Base-by-base conservation (phyloP, 2,329 filamentous ascomycete genomes). In the Diplodia mutila region DNA sequence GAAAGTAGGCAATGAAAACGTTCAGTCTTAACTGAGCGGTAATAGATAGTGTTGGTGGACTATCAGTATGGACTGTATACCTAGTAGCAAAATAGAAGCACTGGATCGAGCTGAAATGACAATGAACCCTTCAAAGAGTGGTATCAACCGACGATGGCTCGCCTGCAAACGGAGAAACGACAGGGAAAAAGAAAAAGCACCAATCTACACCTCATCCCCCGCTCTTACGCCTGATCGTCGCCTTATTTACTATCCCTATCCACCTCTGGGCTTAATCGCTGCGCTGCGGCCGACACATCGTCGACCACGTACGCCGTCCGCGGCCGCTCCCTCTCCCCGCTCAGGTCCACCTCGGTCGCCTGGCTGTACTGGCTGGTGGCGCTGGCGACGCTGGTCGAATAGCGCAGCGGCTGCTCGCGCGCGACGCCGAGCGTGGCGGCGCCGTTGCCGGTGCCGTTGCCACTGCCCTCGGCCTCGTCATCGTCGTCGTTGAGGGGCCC, bases 71-170 rank as follows among this genome's bases (percentile, higher is more conserved):
- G 46, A 32, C n/a, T 23, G 11, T 34, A 37, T 37, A 51, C 27
- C 39, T 18, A 46, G 21, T n/a, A 46, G 14, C 25, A 14, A n/a
- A 51, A n/a, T 51, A 48, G 21, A 21, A n/a, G 23, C 7, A 14
- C 32, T 23, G n/a, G 23, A 51, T 21, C 46, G 46, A 12, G 16
- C 18, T 3, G 16, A 9, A 9, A 34, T 21, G 21, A 61, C n/a
- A 61, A 48, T 48, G 49, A 48, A 21, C 39, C 48, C 23, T 63
- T 51, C 42, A 63, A 63, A 63, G 59, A 63, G 59, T 63, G 59
- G 59, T 63, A 63, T 63, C 59, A 63, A 48, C 49, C n/a, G 46
- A 51, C 29, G 29, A 51, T 27, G 32, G 12, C 8, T 37, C 53
- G 29, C 21, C 49, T 25, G 23, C 49, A 46, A 59, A 39, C 39